Percentiles rank a stretch among this genome's conserved stretches.
Conservation (phyloP, 257 asterid genomes). For the Ligustrum vulgare region DNA sequence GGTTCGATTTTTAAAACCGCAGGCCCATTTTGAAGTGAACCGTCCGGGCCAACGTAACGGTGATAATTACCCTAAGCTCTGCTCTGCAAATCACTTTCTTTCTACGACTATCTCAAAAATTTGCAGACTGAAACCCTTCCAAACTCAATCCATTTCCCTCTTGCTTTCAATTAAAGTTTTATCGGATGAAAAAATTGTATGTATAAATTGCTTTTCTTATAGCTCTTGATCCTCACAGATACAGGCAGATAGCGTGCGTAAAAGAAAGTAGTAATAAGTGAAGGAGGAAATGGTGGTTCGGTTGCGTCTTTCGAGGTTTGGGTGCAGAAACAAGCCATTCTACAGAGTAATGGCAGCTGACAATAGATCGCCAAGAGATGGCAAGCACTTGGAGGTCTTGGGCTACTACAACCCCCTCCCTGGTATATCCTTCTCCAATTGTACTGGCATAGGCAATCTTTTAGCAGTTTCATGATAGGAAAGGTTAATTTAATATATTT, state of each 20-base stretch:
- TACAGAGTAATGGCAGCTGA: slow-evolving; percentile 95
- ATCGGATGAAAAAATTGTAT: background rate
- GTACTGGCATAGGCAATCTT: background rate
- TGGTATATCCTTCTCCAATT: slow-evolving; percentile 37
- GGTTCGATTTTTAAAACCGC: background rate
- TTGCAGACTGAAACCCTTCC: background rate
- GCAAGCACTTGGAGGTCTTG: slow-evolving; percentile 89
- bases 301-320: slow-evolving; percentile 67
- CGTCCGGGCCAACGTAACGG: background rate
- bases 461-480: background rate
- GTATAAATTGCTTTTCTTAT: too few species aligned
- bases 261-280: background rate
- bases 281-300: slow-evolving; percentile 62
- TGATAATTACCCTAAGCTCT: background rate
- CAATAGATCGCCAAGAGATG: slow-evolving; percentile 94
- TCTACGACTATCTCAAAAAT: background rate
- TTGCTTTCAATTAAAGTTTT: background rate
- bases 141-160: background rate
- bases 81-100: background rate
- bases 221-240: background rate
- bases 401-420: slow-evolving; percentile 96
- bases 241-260: background rate
- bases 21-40: background rate
- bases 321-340: slow-evolving; percentile 82
- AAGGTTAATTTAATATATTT: background rate